phyloP scores from a whole-genome alignment of 495 filamentous ascomycete species.

The Chaetomium tenue region DNA sequence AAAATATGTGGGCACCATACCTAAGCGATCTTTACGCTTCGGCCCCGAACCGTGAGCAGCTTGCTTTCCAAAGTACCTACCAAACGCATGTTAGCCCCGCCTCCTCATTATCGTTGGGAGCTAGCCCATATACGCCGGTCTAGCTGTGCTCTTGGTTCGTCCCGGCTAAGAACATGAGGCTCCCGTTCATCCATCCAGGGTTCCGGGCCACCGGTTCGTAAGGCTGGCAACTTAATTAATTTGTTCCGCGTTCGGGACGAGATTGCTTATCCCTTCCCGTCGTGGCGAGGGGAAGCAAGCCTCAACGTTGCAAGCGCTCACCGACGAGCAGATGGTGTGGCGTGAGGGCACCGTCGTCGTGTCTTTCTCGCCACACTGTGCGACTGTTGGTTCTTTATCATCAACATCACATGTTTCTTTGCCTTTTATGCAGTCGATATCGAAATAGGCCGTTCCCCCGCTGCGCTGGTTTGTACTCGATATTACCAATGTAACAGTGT shows the following conservation, averaged over 20 bases:
- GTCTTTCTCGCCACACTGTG: neutral
- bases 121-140: neutral
- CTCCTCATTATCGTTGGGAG: neutral
- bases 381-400: neutral
- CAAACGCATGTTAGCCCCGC: neutral
- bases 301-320: neutral
- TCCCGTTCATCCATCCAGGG: neutral
- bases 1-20: too few species aligned
- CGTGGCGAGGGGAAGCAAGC: neutral
- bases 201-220: neutral
- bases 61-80: neutral
- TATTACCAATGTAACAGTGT: neutral
- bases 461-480: neutral
- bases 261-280: constrained; percentile 4
- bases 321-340: neutral
- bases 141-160: neutral
- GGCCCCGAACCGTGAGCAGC: neutral
- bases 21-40: neutral
- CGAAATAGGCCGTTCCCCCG: neutral
- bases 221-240: neutral
- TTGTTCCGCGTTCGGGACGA: neutral
- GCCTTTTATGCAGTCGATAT: neutral
- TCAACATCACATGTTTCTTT: neutral
- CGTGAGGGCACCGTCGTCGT: neutral
- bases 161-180: neutral